A percentile compares a stretch with the other conserved stretches of the same genome.
phyloP scores from a whole-genome alignment of 108 stramenopile genomes.

The Cylindrotheca closterium region DNA sequence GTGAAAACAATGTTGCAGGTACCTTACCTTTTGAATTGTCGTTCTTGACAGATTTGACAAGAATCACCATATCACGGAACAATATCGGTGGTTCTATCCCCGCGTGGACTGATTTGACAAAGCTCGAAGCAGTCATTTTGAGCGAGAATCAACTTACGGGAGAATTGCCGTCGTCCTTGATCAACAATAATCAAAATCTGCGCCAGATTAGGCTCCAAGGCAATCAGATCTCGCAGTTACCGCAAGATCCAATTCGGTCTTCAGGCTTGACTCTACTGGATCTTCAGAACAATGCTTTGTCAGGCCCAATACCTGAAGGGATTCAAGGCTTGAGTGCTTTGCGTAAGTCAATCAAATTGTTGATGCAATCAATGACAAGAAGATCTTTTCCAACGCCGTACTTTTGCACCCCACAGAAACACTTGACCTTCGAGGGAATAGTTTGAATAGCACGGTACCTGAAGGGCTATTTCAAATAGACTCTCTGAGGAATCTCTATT shows the following conservation, averaged over 20 bases:
- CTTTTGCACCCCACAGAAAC: not conserved
- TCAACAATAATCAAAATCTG: conserved; percentile 13
- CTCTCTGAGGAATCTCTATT: not conserved
- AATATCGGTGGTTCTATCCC: conserved; percentile 27
- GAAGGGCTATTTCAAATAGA: conserved; percentile 6
- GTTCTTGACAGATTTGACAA: conserved; percentile 10
- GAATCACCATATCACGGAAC: conserved; percentile 15
- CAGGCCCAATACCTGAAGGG: conserved; percentile 53
- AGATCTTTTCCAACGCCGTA: not conserved
- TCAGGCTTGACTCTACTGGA: conserved; percentile 23
- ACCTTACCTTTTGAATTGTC: conserved; percentile 28
- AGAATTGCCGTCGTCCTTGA: conserved; percentile 20
- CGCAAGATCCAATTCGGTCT: conserved; percentile 2
- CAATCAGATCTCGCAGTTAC: conserved; percentile 16
- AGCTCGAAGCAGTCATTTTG: conserved; percentile 6
- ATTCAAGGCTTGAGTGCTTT: conserved; percentile 8
- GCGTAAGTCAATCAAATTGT: not conserved
- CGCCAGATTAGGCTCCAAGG: not conserved
- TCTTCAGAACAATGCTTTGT: conserved; percentile 52
- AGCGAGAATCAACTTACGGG: conserved; percentile 19
- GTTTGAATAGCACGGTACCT: conserved; percentile 14
- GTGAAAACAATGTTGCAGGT: conserved; percentile 23
- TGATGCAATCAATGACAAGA: not conserved
- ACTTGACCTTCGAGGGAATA: conserved; percentile 6
- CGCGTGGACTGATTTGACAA: conserved; percentile 15